A percentile compares a stretch with the other conserved stretches of the same genome.
Conservation (phyloP, 2,329 filamentous ascomycete genomes). For the Claviceps sp. region DNA sequence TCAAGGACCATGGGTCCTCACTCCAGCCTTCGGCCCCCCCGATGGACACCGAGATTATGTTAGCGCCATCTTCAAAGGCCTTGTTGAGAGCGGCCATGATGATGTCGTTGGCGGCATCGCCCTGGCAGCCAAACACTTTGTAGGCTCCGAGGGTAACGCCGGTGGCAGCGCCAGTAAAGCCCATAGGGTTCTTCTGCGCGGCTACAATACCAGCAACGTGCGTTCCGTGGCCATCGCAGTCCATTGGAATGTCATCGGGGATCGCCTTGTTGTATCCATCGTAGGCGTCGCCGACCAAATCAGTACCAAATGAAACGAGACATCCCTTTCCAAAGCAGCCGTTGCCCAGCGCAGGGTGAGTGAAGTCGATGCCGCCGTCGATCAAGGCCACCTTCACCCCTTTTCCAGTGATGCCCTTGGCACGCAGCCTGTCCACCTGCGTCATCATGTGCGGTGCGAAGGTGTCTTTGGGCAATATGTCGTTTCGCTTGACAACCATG, state of each 20-base stretch:
- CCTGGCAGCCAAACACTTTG: slow-evolving; percentile 22
- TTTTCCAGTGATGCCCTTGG: slow-evolving; percentile 34
- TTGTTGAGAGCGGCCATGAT: slow-evolving; percentile 24
- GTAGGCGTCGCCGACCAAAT: slow-evolving; percentile 26
- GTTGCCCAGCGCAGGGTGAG: slow-evolving; percentile 43
- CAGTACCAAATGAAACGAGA: slow-evolving; percentile 29
- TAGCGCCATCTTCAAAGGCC: slow-evolving; percentile 26
- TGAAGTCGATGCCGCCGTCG: slow-evolving; percentile 47
- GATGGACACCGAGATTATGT: slow-evolving; percentile 16
- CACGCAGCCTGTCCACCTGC: slow-evolving; percentile 39
- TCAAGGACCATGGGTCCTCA: slow-evolving; percentile 20
- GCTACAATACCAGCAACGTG: slow-evolving; percentile 33
- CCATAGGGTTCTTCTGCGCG: slow-evolving; percentile 21
- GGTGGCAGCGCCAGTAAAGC: slow-evolving; percentile 26
- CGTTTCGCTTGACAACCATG: neutral
- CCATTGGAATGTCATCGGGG: slow-evolving; percentile 25
- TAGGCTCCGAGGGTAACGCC: slow-evolving; percentile 26
- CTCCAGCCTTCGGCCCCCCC: slow-evolving; percentile 12
- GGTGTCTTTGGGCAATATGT: slow-evolving; percentile 14
- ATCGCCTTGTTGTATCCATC: slow-evolving; percentile 15
- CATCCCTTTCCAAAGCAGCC: slow-evolving; percentile 30
- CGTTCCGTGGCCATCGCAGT: slow-evolving; percentile 29
- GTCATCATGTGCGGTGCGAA: slow-evolving; percentile 41
- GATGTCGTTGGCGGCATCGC: slow-evolving; percentile 20
- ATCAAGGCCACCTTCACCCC: slow-evolving; percentile 40